phyloP scores from a whole-genome alignment of 345 rosid species.

The Eucalyptus victrix region DNA sequence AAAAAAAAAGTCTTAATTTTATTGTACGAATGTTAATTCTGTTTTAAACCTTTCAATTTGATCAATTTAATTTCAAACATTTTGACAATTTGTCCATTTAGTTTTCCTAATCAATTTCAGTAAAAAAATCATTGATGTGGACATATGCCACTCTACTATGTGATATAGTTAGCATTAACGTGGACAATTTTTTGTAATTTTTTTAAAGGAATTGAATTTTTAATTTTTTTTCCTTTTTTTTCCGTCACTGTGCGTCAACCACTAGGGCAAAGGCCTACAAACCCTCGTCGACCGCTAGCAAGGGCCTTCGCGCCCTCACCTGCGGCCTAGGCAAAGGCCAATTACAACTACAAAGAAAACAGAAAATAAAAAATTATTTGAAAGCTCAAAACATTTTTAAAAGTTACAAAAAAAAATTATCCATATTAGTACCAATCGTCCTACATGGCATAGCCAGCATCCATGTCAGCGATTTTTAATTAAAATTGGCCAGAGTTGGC shows the following conservation, averaged over 20 bases:
- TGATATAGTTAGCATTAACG: rapidly evolving
- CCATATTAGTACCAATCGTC: rapidly evolving
- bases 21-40: rapidly evolving
- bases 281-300: rapidly evolving
- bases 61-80: background rate
- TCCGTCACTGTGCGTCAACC: rapidly evolving
- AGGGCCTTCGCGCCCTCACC: rapidly evolving
- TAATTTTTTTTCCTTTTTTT: background rate
- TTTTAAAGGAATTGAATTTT: background rate
- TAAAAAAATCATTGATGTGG: background rate
- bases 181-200: background rate
- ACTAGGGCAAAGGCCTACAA: background rate
- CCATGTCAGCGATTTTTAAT: rapidly evolving
- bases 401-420: background rate
- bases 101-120: background rate
- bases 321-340: background rate
- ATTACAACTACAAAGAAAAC: background rate
- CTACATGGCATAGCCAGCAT: rapidly evolving
- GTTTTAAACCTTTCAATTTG: background rate
- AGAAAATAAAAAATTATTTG: background rate
- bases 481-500: rapidly evolving
- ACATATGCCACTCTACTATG: background rate
- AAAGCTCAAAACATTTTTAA: background rate
- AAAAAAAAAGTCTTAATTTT: background rate
- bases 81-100: background rate